Evolutionary conservation across 192 early-diverging fungal genomes (phyloP), one percentile per base, ranked within the genome.

Genomic region (Coemansia sp.): DNA sequence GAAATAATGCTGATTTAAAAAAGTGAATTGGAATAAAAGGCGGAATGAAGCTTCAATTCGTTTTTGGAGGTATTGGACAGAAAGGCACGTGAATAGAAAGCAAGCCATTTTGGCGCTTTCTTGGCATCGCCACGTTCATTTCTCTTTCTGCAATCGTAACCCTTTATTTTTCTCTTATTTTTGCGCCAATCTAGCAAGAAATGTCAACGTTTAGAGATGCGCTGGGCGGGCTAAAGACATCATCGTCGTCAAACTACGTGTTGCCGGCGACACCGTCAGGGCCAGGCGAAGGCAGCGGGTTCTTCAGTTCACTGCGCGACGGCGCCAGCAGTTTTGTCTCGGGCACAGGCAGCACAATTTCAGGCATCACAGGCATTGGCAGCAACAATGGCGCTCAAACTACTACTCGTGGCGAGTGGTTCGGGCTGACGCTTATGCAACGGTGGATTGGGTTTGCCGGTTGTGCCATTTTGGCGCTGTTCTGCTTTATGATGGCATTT

Each of bases 401-500:
- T 23, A 67, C 59, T 16, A 64, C 48, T 11, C 61, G 64, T 10
- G 77, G 82, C 61, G 82, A 83, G 54, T 83, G 82, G 82, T 83
- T 83, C 31, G 77, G 68, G 27, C 65, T 83, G 54, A 77, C 82
- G 26, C 65, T 80, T 16, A 62, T 72, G 67, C 82, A 83, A 70
- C 73, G 82, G 54, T 83, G 77, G 77, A 45, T 80, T 0, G 82
- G 74, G 21, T 83, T 83, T 45, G 77, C 65, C 7, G 77, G 77
- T 9, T 83, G 82, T 38, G 71, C 71, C 8, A 27, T 83, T 6
- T 54, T 75, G 48, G 82, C 77, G 52, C 49, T 83, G 62, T 83
- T 83, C 68, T 83, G 82, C 61, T 83, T 72, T 38, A 59, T 74
- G 62, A 69, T 83, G 67, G 77, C 85, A 9, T 61, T 90, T 49